These are phyloP conservation scores for Sphaerulina vaccinii DNA, from an alignment of 2,329 filamentous ascomycete genomes.

Conservation along the genomic window DNA sequence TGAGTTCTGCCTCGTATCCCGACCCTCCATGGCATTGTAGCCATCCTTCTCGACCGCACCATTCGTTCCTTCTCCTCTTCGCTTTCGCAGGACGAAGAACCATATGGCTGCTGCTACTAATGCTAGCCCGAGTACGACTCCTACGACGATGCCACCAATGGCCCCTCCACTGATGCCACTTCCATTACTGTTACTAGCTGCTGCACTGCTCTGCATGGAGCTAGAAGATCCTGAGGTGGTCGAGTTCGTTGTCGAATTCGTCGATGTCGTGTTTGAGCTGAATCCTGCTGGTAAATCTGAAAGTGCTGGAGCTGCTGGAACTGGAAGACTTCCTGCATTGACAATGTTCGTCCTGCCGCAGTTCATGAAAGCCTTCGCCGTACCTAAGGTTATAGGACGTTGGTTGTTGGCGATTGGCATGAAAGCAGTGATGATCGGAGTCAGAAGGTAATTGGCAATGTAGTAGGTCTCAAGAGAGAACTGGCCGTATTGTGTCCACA, in stretches of 20 bases:
- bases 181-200: background rate
- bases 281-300: no score
- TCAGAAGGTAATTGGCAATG: slow-evolving; percentile 12
- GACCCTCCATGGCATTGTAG: slow-evolving; percentile 1
- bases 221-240: background rate
- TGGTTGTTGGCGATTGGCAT: slow-evolving; percentile 18
- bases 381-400: slow-evolving; percentile 9
- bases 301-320: slow-evolving; percentile 2
- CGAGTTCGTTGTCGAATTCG: background rate
- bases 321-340: slow-evolving; percentile 8
- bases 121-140: slow-evolving; percentile 7
- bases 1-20: background rate
- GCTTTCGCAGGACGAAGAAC: slow-evolving; percentile 12
- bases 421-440: slow-evolving; percentile 17
- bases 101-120: slow-evolving; percentile 2
- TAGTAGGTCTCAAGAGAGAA: slow-evolving; percentile 6
- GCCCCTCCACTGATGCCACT: slow-evolving; percentile 6
- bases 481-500: slow-evolving; percentile 18
- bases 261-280: no score
- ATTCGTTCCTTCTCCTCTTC: slow-evolving; percentile 4
- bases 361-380: slow-evolving; percentile 15
- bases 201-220: background rate
- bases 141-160: slow-evolving; percentile 14
- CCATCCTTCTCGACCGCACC: background rate
- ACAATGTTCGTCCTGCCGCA: slow-evolving; percentile 14